These are phyloP conservation scores for Lithocarpus polystachyus DNA, from an alignment of 306 rosid species.

Conservation along the genomic window DNA sequence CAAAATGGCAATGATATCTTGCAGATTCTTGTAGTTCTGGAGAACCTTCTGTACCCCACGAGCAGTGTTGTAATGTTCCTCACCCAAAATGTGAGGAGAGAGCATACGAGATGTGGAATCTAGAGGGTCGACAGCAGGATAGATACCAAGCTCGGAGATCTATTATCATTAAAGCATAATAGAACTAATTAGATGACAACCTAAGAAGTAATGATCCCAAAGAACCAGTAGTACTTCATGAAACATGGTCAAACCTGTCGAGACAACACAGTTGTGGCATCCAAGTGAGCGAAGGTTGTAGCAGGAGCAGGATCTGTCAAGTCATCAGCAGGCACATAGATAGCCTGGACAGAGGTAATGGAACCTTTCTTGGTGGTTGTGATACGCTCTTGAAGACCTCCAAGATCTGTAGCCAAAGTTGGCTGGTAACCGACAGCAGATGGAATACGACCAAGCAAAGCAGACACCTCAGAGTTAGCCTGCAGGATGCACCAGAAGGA, in stretches of 20 bases:
- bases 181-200: neutral
- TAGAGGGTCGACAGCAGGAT: conserved; percentile 94
- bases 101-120: conserved; percentile 99
- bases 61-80: conserved; percentile 88
- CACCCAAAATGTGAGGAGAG: conserved; percentile 95
- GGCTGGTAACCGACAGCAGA: conserved; percentile 99
- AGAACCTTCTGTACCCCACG: conserved; percentile 97
- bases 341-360: conserved; percentile 98
- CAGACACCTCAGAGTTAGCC: conserved; percentile 99
- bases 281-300: conserved; percentile 98
- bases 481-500: conserved; percentile 24
- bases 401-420: conserved; percentile 95
- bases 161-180: conserved; percentile 24
- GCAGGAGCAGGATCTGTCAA: conserved; percentile 99
- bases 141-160: conserved; percentile 98
- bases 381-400: conserved; percentile 98
- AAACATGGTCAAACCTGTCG: conserved; percentile 59
- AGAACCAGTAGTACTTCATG: neutral
- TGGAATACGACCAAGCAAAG: conserved; percentile 99
- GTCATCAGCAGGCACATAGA: conserved; percentile 99
- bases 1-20: conserved; percentile 98
- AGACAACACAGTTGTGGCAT: conserved; percentile 96
- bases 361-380: conserved; percentile 99
- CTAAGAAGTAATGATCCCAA: neutral
- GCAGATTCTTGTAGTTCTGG: conserved; percentile 97